These are phyloP conservation scores for Capronia coronata DNA, from an alignment of 2,329 filamentous ascomycete species.

Conservation along the genomic window DNA sequence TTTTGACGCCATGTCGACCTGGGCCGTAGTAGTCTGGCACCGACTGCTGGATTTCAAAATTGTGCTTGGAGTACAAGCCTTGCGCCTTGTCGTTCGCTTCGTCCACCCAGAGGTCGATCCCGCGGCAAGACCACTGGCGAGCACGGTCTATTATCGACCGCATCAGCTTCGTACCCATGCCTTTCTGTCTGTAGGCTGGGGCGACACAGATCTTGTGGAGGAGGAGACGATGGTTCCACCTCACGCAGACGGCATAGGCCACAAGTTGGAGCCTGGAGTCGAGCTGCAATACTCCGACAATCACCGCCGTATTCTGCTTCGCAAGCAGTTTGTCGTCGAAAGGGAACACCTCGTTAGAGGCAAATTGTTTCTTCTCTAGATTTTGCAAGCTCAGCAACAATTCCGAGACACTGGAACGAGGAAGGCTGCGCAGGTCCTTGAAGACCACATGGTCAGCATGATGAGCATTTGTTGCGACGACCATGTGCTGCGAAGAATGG, in stretches of 20 bases:
- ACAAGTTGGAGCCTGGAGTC: conserved; percentile 24
- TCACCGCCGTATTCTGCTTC: conserved; percentile 18
- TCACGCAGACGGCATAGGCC: conserved; percentile 45
- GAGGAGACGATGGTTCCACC: conserved; percentile 41
- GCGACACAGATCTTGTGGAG: conserved; percentile 50
- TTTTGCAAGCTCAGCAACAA: conserved; percentile 17
- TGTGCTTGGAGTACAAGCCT: conserved; percentile 41
- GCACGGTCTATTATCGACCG: conserved; percentile 39
- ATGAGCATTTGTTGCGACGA: not conserved
- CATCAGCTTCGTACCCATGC: conserved; percentile 44
- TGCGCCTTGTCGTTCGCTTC: conserved; percentile 41
- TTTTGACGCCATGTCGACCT: conserved; percentile 43
- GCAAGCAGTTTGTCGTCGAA: conserved; percentile 36
- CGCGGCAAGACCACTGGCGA: conserved; percentile 43
- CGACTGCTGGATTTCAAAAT: conserved; percentile 43
- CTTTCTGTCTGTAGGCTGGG: conserved; percentile 41
- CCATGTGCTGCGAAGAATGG: not conserved
- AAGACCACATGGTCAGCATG: conserved; percentile 1
- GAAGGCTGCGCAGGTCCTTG: conserved; percentile 9
- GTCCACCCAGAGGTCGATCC: conserved; percentile 49
- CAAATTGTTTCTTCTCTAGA: conserved; percentile 46
- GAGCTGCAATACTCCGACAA: conserved; percentile 10
- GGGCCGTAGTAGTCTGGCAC: conserved; percentile 47
- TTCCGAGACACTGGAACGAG: conserved; percentile 5
- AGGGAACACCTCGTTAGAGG: conserved; percentile 46